Base-by-base conservation (phyloP, 2,329 filamentous ascomycete species). In the Penicillium sp. region DNA sequence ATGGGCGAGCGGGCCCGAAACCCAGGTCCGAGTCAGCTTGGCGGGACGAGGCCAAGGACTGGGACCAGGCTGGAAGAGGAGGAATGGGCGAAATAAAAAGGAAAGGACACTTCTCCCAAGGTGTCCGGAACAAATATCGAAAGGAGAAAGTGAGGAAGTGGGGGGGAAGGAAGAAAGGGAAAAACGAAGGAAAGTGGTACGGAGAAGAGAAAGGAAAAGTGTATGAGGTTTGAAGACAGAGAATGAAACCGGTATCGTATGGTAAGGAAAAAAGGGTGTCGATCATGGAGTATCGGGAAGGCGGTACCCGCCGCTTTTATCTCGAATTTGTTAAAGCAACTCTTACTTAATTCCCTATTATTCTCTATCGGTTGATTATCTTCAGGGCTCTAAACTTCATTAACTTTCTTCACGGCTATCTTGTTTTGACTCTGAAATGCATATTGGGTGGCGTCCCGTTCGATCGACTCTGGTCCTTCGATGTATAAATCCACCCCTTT, bases 1-100 rank as follows among this genome's bases (percentile, higher is more conserved):
- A 80, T 79, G 73, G 77, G 75, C 72, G 67, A 77, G 71, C 67
- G 69, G 66, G 69, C 69, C 71, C 65, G 65, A 71, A 66, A 69
- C 67, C 72, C 69, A 73, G 72, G 70, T 74, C 73, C 74, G 68
- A 76, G 73, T 76, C 74, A 69, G 71, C 74, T 76, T 77, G 78
- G 77, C 77, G 76, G 72, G 71, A 73, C 72, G 68, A 67, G 73
- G 75, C 75, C 75, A 75, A 75, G 73, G 73, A 76, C 73, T 72
- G 67, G 73, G 73, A 75, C 74, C 72, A 72, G 72, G 70, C 72
- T 66, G 61, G 64, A 65, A 63, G 56, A 57, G 59, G 62, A 57
- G 56, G 59, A 58, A 20, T 61, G 49, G 54, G 52, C 51, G 54
- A 57, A 43, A 57, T 54, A 53, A 48, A 54, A 61, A 60, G 55